phyloP scores from a whole-genome alignment of 495 filamentous ascomycete species.

The Bathelium albidoporum region DNA sequence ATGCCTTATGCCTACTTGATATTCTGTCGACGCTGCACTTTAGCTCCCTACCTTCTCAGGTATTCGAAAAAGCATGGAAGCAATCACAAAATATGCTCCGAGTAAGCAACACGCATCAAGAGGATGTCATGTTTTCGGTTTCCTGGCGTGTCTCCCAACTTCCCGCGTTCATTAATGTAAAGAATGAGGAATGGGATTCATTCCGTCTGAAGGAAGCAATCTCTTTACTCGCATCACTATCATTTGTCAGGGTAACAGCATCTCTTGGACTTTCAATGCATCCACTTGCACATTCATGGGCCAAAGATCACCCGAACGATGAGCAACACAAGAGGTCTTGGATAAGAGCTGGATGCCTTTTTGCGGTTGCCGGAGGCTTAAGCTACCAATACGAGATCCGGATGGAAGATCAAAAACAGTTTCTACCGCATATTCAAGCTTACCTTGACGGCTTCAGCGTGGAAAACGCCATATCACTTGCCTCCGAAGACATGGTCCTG shows the following conservation, averaged over 20 bases:
- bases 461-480: not conserved
- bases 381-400: not conserved
- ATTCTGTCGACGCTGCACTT: constrained; percentile 11
- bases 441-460: not conserved
- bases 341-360: constrained; percentile 10
- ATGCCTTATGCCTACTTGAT: constrained; percentile 13
- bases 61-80: constrained; percentile 12
- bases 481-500: not conserved
- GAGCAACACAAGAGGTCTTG: constrained; percentile 8
- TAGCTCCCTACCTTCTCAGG: not conserved
- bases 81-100: not conserved
- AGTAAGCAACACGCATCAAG: not conserved
- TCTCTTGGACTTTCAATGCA: constrained; percentile 19
- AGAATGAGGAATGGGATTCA: constrained; percentile 19
- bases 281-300: constrained; percentile 19
- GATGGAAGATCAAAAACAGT: not conserved
- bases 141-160: constrained; percentile 21
- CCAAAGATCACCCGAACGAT: constrained; percentile 11
- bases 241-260: constrained; percentile 16
- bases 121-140: constrained; percentile 3
- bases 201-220: constrained; percentile 22
- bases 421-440: not conserved
- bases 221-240: constrained; percentile 21
- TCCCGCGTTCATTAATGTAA: constrained; percentile 16
- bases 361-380: not conserved